phyloP scores from a whole-genome alignment of 306 rosid species.

The Boehmeria nivea region DNA sequence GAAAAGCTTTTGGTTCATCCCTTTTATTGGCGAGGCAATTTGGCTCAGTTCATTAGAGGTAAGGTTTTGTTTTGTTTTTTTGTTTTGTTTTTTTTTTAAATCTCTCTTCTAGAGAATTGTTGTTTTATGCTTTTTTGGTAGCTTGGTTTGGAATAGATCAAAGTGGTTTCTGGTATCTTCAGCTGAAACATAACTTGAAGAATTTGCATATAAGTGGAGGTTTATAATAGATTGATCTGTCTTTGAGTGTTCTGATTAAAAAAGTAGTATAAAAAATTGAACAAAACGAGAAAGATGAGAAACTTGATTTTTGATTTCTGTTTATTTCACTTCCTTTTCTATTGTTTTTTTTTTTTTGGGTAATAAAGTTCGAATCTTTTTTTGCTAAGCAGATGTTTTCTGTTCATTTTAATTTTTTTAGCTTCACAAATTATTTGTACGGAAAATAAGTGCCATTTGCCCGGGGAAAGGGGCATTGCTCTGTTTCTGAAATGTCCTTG shows the following conservation, averaged over 20 bases:
- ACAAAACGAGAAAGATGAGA: no score
- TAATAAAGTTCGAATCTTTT: not conserved
- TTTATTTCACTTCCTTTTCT: no score
- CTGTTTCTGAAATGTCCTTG: not conserved
- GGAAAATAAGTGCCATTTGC: not conserved
- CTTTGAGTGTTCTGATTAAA: no score
- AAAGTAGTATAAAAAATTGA: no score
- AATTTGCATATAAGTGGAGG: no score
- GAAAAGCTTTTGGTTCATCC: conserved; percentile 96
- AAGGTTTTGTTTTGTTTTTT: conserved; percentile 1
- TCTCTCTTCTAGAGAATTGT: not conserved
- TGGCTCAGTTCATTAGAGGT: conserved; percentile 82
- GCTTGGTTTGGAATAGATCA: no score
- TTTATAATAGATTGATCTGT: no score
- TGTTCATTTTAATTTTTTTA: not conserved
- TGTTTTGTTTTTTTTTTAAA: not conserved
- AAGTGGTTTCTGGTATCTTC: not conserved
- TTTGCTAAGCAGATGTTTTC: not conserved
- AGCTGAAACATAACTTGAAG: no score
- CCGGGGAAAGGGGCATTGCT: not conserved
- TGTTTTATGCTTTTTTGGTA: no score
- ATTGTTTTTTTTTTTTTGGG: no score
- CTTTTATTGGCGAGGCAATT: conserved; percentile 60
- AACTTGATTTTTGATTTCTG: no score
- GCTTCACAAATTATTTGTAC: no score